Conservation (phyloP, 305 asterid species). For the Solanum aculeatissimum region DNA sequence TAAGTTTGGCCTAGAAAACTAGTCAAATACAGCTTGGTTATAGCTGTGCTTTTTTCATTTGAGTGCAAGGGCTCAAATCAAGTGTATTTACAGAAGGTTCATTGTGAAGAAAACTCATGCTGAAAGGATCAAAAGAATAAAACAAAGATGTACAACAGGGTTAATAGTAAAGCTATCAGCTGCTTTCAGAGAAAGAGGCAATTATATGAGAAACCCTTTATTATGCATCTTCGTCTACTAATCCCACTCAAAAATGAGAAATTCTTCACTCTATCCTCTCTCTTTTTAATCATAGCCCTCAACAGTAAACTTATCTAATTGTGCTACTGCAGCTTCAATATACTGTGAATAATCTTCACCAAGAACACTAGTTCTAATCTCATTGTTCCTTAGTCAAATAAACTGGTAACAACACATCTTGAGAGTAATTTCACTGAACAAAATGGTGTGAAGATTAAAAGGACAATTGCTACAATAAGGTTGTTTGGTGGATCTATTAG, state of each 20-base stretch:
- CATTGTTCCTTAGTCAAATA: not conserved
- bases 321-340: not conserved
- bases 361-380: not conserved
- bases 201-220: not conserved
- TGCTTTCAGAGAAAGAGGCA: not conserved
- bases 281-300: not conserved
- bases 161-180: not conserved
- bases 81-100: not conserved
- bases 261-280: not conserved
- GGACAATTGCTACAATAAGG: not conserved
- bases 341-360: not conserved
- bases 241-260: not conserved
- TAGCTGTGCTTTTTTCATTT: not conserved
- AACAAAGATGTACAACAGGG: not conserved
- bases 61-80: not conserved
- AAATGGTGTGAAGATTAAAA: not conserved
- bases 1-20: not conserved
- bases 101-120: not conserved
- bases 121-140: not conserved
- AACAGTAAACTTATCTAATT: not conserved
- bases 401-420: not conserved
- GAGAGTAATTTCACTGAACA: not conserved
- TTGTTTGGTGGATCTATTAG: not conserved
- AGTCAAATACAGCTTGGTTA: not conserved
- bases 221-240: not conserved